Evolutionary conservation across 495 filamentous ascomycete genomes (phyloP).

Genomic region (Aspergillus funiculosus): DNA sequence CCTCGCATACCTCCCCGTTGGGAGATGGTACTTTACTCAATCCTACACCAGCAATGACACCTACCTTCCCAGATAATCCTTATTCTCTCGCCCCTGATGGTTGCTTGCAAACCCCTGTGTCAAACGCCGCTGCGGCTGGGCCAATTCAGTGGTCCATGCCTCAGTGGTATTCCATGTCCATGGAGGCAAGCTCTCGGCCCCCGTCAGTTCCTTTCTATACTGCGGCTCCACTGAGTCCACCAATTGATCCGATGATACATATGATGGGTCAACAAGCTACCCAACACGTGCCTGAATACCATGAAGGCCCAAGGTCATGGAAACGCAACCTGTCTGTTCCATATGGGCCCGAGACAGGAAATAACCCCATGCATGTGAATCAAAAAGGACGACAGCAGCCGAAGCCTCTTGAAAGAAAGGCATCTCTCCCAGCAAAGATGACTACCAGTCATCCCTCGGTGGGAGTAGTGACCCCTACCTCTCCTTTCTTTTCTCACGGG

Average conservation of each 20-base stretch:
- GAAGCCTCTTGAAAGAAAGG: constrained; percentile 20
- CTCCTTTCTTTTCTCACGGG: constrained; percentile 21
- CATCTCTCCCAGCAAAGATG: constrained; percentile 13
- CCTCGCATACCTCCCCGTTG: constrained; percentile 27
- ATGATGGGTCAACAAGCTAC: constrained; percentile 19
- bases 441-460: constrained; percentile 13
- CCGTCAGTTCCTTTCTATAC: constrained; percentile 24
- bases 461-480: constrained; percentile 23
- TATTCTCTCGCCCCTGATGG: constrained; percentile 15
- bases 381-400: constrained; percentile 24
- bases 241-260: constrained; percentile 24
- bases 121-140: constrained; percentile 17
- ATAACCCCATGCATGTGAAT: constrained; percentile 20
- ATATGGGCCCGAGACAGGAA: constrained; percentile 25
- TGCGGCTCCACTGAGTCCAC: constrained; percentile 24
- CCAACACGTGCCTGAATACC: constrained; percentile 19
- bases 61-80: constrained; percentile 12
- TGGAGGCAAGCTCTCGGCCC: constrained; percentile 28
- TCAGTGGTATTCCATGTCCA: constrained; percentile 34
- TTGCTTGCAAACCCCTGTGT: constrained; percentile 16
- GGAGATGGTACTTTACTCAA: constrained; percentile 20
- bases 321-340: constrained; percentile 30
- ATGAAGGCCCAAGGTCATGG: constrained; percentile 30
- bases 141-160: constrained; percentile 25
- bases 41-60: constrained; percentile 14